Conservation (phyloP, 176 grass and related monocot species). For the Raddia distichophylla region DNA sequence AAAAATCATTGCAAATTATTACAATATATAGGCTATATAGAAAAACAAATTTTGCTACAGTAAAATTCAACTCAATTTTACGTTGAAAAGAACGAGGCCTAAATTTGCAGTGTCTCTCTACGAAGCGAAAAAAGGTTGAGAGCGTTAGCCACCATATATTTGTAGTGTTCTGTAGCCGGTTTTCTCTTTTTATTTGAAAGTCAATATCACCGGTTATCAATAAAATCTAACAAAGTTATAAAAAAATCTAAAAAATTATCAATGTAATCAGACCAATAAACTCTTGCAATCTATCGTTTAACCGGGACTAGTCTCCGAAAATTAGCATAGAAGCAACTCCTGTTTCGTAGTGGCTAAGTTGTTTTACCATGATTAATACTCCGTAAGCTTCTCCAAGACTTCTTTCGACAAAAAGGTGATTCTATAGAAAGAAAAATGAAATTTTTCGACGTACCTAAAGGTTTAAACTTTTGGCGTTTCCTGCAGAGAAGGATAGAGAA, state of each 20-base stretch:
- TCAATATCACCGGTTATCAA: not conserved
- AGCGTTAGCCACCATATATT: no score
- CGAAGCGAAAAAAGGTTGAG: no score
- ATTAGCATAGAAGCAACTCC: not conserved
- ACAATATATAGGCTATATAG: no score
- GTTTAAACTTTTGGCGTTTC: constrained; percentile 22
- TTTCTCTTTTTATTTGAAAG: not conserved
- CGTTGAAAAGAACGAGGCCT: no score
- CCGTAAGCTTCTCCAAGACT: not conserved
- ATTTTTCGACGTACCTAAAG: not conserved
- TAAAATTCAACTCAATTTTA: no score
- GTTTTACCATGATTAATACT: not conserved
- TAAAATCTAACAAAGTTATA: not conserved
- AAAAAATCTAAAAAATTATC: not conserved
- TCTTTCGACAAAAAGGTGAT: not conserved
- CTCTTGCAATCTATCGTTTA: not conserved
- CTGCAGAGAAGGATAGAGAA: constrained; percentile 87
- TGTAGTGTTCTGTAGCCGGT: not conserved
- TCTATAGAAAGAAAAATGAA: not conserved
- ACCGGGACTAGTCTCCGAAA: not conserved
- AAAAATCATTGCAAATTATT: no score
- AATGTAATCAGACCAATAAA: constrained; percentile 9
- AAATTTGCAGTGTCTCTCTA: no score
- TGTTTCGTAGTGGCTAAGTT: not conserved
- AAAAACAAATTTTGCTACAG: no score